Evolutionary conservation across 768 basidiomycete genomes (phyloP), one percentile per base, ranked within the genome.

Genomic region (Tricholoma sp.): DNA sequence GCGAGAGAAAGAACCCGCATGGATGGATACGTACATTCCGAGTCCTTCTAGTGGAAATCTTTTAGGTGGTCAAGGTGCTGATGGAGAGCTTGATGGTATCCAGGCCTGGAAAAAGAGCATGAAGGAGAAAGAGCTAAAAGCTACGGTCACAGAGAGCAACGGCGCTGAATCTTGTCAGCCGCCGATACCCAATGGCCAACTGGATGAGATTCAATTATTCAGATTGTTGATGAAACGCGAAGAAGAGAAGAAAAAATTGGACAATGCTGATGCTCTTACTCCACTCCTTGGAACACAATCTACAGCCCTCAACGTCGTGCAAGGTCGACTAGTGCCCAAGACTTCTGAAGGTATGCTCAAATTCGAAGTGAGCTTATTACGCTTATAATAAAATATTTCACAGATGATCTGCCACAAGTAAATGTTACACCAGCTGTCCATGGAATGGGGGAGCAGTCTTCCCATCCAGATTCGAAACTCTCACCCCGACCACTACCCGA

Each of bases 1-100:
- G 61, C 83, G 82, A 62, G 91, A 94, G 74, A 91, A 88, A 64
- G 91, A 93, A 66, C 91, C 91, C 20, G 91, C 91, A 15, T 94
- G 91, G 91, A 94, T 94, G 91, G 91, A 92, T 61, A 84, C 88
- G 17, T 91, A 91, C 66, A 79, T 91, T 58, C 89, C 90, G 11
- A 77, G 72, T 51, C 78, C 77, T 20, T 68, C 82, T 15, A 73
- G 72, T 32, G 72, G 75, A 48, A 88, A 86, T 12, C 84, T 89
- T 53, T 75, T 89, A 53, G 87, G 88, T 15, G 81, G 81, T 7
- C 80, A 80, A 57, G 74, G 73, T 32, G 68, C 71, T 28, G 79
- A 81, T 49, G 91, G 88, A 17, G 87, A 88, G 64, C 73, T 91
- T 24, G 91, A 93, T 67, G 83, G 88, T 34, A 90, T 94, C 32